Conservation (phyloP, 495 filamentous ascomycete species). For the Articulospora tetracladia region DNA sequence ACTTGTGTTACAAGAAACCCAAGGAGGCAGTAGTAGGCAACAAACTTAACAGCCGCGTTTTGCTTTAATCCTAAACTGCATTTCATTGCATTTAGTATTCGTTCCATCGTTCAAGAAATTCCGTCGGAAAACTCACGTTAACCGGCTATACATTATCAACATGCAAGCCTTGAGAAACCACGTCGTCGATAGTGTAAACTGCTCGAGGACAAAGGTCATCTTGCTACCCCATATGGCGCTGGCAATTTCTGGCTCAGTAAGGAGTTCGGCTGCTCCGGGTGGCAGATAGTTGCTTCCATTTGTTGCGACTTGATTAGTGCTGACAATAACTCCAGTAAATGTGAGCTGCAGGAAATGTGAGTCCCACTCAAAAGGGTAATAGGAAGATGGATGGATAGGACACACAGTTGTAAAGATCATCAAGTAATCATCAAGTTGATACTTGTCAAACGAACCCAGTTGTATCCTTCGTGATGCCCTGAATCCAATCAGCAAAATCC, state of each 20-base stretch:
- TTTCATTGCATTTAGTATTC: background rate
- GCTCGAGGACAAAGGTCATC: background rate
- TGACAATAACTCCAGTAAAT: conserved; percentile 2
- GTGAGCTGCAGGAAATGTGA: background rate
- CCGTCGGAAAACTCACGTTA: background rate
- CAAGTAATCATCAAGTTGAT: background rate
- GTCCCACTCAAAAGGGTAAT: background rate
- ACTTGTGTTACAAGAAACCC: background rate
- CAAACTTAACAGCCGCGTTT: background rate
- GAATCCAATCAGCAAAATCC: background rate
- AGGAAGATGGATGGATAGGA: background rate
- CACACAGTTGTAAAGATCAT: background rate
- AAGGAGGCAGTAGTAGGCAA: background rate
- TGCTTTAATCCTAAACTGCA: background rate
- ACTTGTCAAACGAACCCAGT: background rate
- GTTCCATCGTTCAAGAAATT: background rate
- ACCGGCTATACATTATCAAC: background rate
- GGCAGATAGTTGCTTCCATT: conserved; percentile 4
- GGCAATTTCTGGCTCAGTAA: background rate
- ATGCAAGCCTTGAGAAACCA: background rate
- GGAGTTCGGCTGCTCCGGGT: background rate
- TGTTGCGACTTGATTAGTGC: background rate
- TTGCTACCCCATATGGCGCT: background rate
- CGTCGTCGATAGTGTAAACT: background rate
- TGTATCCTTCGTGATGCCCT: background rate